phyloP scores from a whole-genome alignment of 2,329 filamentous ascomycete species.

The Fusarium albosuccineum region DNA sequence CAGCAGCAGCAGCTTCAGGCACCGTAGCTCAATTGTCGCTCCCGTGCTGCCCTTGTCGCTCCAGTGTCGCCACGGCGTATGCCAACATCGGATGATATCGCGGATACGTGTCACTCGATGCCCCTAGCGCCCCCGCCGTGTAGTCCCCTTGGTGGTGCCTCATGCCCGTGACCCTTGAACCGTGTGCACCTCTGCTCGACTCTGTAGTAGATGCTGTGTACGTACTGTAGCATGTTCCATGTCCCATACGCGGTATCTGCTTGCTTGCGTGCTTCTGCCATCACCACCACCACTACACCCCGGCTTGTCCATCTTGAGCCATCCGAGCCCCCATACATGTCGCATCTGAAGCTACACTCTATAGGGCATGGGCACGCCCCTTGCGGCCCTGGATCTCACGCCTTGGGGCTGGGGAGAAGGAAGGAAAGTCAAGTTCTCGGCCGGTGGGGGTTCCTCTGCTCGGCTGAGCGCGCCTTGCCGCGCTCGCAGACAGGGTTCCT shows the following conservation, averaged over 20 bases:
- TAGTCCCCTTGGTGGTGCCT: constrained; percentile 9
- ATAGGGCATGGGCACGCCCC: constrained; percentile 1
- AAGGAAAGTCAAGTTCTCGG: background rate
- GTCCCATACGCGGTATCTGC: constrained; percentile 1
- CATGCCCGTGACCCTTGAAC: constrained; percentile 12
- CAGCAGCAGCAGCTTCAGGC: too few relatives aligned
- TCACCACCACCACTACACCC: background rate
- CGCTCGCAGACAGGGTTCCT: constrained; percentile 9
- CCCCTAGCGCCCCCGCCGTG: constrained; percentile 16
- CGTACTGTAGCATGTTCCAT: background rate
- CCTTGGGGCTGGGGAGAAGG: constrained; percentile 1
- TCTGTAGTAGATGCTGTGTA: constrained; percentile 1
- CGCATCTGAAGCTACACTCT: constrained; percentile 14
- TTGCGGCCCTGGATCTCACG: constrained; percentile 26
- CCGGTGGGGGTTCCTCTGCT: background rate
- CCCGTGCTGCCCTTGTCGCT: constrained; percentile 25
- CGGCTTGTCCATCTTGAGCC: constrained; percentile 17
- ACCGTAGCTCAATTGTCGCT: constrained; percentile 14
- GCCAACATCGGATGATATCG: constrained; percentile 47
- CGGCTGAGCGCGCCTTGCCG: constrained; percentile 7
- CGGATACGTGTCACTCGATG: constrained; percentile 42
- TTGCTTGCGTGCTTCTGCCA: constrained; percentile 5
- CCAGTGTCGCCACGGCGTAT: constrained; percentile 39
- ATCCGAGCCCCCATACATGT: constrained; percentile 30
- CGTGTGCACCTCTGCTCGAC: constrained; percentile 5